Conservation (phyloP, 495 filamentous ascomycete species). For the Tuber brumale region DNA sequence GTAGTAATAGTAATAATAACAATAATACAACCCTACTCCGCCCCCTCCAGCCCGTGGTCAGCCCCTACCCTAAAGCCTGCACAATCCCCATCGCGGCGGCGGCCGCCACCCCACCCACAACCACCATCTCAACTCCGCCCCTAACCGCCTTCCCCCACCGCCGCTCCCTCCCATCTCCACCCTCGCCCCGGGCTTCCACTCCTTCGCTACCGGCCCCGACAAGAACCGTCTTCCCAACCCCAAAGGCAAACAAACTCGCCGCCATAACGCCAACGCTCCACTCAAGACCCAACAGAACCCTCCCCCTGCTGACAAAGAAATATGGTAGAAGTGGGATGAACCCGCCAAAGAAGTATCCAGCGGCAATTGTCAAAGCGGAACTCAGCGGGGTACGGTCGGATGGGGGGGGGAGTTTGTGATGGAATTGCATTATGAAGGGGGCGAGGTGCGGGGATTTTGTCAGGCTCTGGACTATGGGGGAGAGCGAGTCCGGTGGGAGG, state of each 20-base stretch:
- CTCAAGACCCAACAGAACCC: constrained; percentile 56
- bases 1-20: neutral
- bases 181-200: constrained; percentile 44
- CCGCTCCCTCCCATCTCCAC: constrained; percentile 47
- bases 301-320: constrained; percentile 55
- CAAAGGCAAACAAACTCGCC: constrained; percentile 64
- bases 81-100: constrained; percentile 61
- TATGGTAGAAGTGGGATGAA: constrained; percentile 69
- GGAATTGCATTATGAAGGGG: constrained; percentile 55
- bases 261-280: constrained; percentile 67
- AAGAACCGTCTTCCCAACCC: constrained; percentile 60
- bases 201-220: constrained; percentile 47
- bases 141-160: constrained; percentile 47
- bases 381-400: constrained; percentile 39
- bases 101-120: constrained; percentile 60
- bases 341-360: constrained; percentile 69
- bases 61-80: constrained; percentile 49
- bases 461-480: constrained; percentile 49
- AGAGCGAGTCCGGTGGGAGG: constrained; percentile 47
- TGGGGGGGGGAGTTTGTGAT: constrained; percentile 46
- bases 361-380: constrained; percentile 52
- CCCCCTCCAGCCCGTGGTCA: constrained; percentile 19
- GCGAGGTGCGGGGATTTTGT: constrained; percentile 44
- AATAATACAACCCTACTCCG: neutral
- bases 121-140: constrained; percentile 58